Conservation (phyloP, 257 asterid species). For the Solanum chiquidenum region DNA sequence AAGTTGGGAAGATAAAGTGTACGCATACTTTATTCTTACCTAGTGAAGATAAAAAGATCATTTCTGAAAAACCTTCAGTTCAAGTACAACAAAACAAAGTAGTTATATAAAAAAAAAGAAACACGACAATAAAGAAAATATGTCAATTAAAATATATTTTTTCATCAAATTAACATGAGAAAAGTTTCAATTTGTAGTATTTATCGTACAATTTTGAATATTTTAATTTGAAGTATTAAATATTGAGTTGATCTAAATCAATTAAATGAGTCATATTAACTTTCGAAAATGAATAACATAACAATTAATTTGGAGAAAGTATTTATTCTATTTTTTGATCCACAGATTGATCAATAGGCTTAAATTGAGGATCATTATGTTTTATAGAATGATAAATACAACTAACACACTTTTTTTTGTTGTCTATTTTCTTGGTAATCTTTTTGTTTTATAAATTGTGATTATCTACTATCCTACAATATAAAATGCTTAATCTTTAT, state of each 20-base stretch:
- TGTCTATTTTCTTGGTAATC: not conserved
- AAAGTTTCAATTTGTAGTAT: too few species aligned
- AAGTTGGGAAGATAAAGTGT: accelerated
- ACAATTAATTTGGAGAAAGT: not conserved
- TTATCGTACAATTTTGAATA: too few species aligned
- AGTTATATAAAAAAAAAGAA: too few species aligned
- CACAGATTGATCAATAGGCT: not conserved
- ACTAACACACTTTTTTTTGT: not conserved
- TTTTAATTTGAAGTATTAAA: too few species aligned
- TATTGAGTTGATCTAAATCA: too few species aligned
- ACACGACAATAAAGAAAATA: too few species aligned
- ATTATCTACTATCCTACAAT: not conserved
- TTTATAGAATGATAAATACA: not conserved
- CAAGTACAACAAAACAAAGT: accelerated
- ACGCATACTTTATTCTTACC: accelerated
- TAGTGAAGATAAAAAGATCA: accelerated
- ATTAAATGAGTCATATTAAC: too few species aligned
- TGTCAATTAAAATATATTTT: too few species aligned
- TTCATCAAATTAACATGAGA: too few species aligned
- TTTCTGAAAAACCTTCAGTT: accelerated
- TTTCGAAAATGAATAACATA: too few species aligned
- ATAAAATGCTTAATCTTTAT: too few species aligned
- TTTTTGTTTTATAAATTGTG: not conserved
- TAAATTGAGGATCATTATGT: not conserved
- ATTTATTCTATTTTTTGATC: not conserved